These are phyloP conservation scores for Articulospora tetracladia DNA, from an alignment of 495 filamentous ascomycete species.

Conservation along the genomic window DNA sequence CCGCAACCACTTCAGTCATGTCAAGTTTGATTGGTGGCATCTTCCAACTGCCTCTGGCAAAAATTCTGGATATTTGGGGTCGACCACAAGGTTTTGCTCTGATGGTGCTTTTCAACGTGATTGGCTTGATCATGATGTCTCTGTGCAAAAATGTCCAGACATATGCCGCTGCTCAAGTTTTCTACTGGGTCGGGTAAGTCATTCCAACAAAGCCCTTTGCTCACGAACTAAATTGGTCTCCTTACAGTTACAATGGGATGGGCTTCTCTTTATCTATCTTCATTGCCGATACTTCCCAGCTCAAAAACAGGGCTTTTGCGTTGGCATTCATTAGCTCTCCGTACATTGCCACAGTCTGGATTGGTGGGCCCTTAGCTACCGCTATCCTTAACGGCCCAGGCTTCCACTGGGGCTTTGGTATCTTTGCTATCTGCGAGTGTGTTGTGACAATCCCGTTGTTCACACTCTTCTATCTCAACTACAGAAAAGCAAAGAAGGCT, in stretches of 20 bases:
- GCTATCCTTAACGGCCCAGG: conserved; percentile 30
- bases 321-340: conserved; percentile 53
- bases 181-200: conserved; percentile 34
- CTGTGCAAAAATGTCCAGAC: conserved; percentile 31
- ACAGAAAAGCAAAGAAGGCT: conserved; percentile 51
- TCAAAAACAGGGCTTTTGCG: conserved; percentile 52
- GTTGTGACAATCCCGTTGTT: conserved; percentile 35
- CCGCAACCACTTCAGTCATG: conserved; percentile 32
- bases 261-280: conserved; percentile 49
- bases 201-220: conserved; percentile 24
- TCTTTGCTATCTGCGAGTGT: conserved; percentile 47
- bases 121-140: conserved; percentile 36
- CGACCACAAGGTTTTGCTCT: conserved; percentile 29
- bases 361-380: conserved; percentile 35
- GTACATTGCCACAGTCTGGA: conserved; percentile 51
- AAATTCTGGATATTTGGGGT: conserved; percentile 55
- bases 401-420: conserved; percentile 57
- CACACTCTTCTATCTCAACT: conserved; percentile 43
- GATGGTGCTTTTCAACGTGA: conserved; percentile 18
- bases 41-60: conserved; percentile 49
- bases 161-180: conserved; percentile 32
- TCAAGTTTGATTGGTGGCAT: conserved; percentile 48
- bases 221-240: conserved; percentile 10
- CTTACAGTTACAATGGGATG: conserved; percentile 36
- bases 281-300: conserved; percentile 56